Base-by-base conservation (phyloP, 2,329 filamentous ascomycete genomes). In the Grosmannia huntii region DNA sequence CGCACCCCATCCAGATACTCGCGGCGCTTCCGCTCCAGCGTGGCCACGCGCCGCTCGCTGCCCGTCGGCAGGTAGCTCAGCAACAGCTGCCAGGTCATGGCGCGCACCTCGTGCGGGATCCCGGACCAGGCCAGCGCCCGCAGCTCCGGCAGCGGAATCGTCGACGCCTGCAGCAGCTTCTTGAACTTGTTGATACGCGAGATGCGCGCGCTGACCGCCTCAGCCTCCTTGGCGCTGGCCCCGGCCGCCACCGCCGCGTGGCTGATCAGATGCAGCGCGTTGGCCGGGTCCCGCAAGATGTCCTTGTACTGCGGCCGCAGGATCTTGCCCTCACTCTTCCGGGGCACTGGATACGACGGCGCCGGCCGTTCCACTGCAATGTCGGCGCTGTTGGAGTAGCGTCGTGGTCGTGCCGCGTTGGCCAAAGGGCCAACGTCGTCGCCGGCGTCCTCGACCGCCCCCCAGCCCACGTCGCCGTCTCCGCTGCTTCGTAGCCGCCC, bases 101-200 rank as follows among this genome's bases (percentile, higher is more conserved):
- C 90, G 58, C 95, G 89, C 21, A 99, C 90, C 74, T 99, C 95
- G 65, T 90, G 86, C 0, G 94, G 95, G 41, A 97, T 82, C 14
- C 94, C 94, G 56, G 91, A 94, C 94, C 95, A 99, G 33, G 94
- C 90, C 36, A 90, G 78, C 59, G 90, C 80, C 62, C 94, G 83
- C 27, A 99, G 78, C 57, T 97, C 92, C 21, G 86, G 76, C 2
- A 97, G 73, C 2, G 90, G 86, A 65, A 99, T 94, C 1, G 89
- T 90, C 48, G 89, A 96, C 25, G 92, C 84, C 73, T 99, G 94
- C 7, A 99, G 77, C 56, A 99, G 89, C 66, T 87, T 87, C 72
- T 99, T 99, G 75, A 99, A 99, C 69, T 97, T 97, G 74, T 99
- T 96, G 69, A 99, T 99, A 62, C 94, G 85, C 7, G 89, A 87